Evolutionary conservation across 2,329 filamentous ascomycete genomes (phyloP).

Genomic region (Penicillium sp.): DNA sequence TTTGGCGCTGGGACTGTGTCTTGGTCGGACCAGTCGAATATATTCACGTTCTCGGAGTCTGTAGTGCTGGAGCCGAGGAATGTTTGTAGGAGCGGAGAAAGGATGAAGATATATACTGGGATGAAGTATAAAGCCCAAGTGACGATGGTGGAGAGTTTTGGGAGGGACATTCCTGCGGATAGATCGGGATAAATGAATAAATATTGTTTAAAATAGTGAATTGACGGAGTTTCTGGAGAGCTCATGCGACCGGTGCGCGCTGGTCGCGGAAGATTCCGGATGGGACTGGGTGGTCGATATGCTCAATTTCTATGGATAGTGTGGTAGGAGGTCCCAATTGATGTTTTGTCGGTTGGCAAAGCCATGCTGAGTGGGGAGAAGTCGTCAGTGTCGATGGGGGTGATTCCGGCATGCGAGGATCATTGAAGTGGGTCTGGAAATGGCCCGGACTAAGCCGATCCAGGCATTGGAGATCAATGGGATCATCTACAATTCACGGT

Average conservation of each 20-base stretch:
- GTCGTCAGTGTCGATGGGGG: neutral
- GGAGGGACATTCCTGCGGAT: constrained; percentile 22
- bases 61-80: constrained; percentile 17
- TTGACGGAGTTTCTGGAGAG: neutral
- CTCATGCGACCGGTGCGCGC: constrained; percentile 4
- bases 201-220: neutral
- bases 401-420: constrained; percentile 3
- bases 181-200: neutral
- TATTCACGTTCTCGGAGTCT: constrained; percentile 2
- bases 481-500: neutral
- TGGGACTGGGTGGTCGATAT: neutral
- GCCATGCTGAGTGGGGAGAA: constrained; percentile 8
- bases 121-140: constrained; percentile 38
- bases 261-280: neutral
- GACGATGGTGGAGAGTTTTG: constrained; percentile 34
- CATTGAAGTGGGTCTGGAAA: constrained; percentile 9
- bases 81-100: constrained; percentile 34
- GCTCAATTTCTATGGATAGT: neutral
- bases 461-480: neutral
- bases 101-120: constrained; percentile 38
- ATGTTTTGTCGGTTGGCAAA: neutral
- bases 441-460: constrained; percentile 12
- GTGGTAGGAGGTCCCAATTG: neutral
- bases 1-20: constrained; percentile 18
- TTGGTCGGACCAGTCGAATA: constrained; percentile 12